Base-by-base conservation (phyloP, 148 eudicot species). In the Linanthus parryae region DNA sequence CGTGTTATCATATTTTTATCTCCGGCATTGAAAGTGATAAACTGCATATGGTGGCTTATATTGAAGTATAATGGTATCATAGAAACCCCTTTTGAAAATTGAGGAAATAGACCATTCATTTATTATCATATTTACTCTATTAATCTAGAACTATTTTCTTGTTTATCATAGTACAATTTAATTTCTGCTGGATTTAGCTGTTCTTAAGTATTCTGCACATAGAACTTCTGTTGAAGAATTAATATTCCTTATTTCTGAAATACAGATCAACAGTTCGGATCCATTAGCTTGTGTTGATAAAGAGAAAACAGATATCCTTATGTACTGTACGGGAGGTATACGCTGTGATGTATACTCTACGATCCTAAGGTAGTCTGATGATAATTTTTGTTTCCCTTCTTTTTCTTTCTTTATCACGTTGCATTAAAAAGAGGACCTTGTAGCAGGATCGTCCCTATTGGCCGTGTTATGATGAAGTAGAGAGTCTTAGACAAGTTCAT, bases 271-370 rank as follows among this genome's bases (percentile, higher is more conserved):
- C 56, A 74, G 56, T 66, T 74, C 85, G 59, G 98, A 91, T 83
- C 95, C 95, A 64, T 69, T 86, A 72, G 76, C 77, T 36, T 55
- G 61, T 44, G 75, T 77, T 62, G 95, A 91, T 66, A 83, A 79
- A 71, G 95, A 81, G 54, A 81, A 67, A 39, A 83, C 94, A 29
- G 84, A 79, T 56, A 73, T 91, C 60, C 57, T 91, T 71, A 91
- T 91, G 98, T 91, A 91, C 66, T 91, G 98, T 56, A 91, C 98
- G 10, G 98, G 98, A 50, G 98, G 98, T 27, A 91, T 91, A 46
- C 89, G 98, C 27, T 91, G 98, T 39, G 98, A 91, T 64, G 92
- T 91, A 30, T 91, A 91, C 69, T 91, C 98, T 56, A 70, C 87
- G 16, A 91, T 91, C 34, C 94, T 91, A 35, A 83, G 95, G 98